Base-by-base conservation (phyloP, 2,329 filamentous ascomycete species). In the Chaetomium strumarium region DNA sequence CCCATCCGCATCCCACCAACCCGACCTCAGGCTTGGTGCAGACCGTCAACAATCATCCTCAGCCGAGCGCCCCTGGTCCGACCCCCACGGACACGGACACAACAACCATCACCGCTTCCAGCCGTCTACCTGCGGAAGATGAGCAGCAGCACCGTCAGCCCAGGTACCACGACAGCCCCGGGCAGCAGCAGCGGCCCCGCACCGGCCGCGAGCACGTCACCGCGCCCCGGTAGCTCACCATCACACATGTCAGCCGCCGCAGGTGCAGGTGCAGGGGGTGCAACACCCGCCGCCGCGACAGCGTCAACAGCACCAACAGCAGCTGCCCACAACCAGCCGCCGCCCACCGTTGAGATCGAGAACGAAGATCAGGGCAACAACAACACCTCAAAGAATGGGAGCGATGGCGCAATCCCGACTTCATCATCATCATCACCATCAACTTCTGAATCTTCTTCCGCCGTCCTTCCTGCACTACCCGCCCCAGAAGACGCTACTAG, bases 151-250 rank as follows among this genome's bases (percentile, higher is more conserved):
- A 43, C 7, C 44, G 30, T 42, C 19, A 30, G 19, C 16, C 31
- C 24, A 12, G 19, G 19, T 17, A 41, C 34, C 14, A 31, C 51
- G 37, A 17, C 31, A 5, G 43, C 46, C 5, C 37, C 46, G 39
- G 38, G 16, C 20, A n/a, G 40, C 11, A 38, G 37, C n/a, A 30
- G 12, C 46, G 30, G 47, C 46, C 53, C 55, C 55, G 49, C 49
- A 54, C 53, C 45, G 30, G 39, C 38, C 1, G 10, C 59, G 48
- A 62, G 60, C 60, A 62, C 60, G 60, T 49, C 60, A 62, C 56
- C 56, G 36, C 10, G 13, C 53, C 55, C 59, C 53, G 56, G 58
- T 19, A 57, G 9, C 56, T 49, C 59, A 54, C 42, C 57, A 60
- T 58, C 40, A 13, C 2, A 20, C 24, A 30, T 41, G 17, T 20